Percentiles rank a stretch among this genome's conserved stretches.
phyloP scores from a whole-genome alignment of 192 early-diverging fungal species.

The Helicostylum pulchrum region DNA sequence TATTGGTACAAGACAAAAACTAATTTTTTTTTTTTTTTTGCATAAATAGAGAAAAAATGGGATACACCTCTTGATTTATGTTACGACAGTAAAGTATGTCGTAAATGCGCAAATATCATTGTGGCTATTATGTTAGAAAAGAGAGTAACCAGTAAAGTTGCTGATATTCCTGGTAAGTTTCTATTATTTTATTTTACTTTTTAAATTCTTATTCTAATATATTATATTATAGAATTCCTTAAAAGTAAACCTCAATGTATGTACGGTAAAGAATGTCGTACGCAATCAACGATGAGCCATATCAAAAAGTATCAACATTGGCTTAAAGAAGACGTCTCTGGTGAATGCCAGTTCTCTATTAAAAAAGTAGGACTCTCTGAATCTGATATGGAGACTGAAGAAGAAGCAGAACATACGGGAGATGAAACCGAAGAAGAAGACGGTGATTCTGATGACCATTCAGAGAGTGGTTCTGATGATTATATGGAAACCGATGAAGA shows the following conservation, averaged over 20 bases:
- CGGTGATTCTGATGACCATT: too few species aligned
- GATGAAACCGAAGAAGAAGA: not conserved
- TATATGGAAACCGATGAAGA: not conserved
- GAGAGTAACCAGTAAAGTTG: not conserved
- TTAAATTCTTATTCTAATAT: not conserved
- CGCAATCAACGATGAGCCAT: not conserved
- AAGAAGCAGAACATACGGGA: not conserved
- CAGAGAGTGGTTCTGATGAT: not conserved
- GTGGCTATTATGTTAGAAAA: not conserved
- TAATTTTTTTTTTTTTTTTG: not conserved
- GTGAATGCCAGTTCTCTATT: too few species aligned
- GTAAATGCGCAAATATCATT: slow-evolving; percentile 5
- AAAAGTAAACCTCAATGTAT: not conserved
- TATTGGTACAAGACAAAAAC: not conserved
- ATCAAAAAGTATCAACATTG: slow-evolving; percentile 19
- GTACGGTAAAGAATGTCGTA: slow-evolving; percentile 12
- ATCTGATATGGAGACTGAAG: not conserved
- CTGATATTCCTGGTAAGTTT: slow-evolving; percentile 13
- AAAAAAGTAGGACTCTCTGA: too few species aligned
- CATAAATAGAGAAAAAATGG: slow-evolving; percentile 6
- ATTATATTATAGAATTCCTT: not conserved
- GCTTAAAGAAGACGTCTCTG: slow-evolving; percentile 1
- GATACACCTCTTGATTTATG: not conserved
- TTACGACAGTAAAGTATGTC: slow-evolving; percentile 9
- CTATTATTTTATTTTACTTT: not conserved